Evolutionary conservation across 2,329 filamentous ascomycete genomes (phyloP), one percentile per base, ranked within the genome.

Genomic region (Chaetomium globosum): DNA sequence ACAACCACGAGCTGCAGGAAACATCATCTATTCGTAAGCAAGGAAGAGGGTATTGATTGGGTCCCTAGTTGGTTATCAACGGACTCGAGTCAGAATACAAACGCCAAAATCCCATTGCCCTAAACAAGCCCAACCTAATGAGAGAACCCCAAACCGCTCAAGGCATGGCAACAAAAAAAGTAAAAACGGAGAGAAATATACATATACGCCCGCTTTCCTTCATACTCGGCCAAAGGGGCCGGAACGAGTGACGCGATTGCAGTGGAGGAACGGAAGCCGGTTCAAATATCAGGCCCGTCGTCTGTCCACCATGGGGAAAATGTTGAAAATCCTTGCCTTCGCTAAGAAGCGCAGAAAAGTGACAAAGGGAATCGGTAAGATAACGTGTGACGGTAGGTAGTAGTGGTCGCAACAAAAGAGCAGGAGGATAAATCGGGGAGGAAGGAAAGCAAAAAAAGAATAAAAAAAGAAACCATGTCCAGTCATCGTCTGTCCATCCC

Each of bases 401-500:
- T n/a, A 19, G 16, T 43, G 16, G 16, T 43, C 39, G 39, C 39
- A 43, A 43, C 19, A 16, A 6, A 51, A 56, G 26, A 39, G n/a
- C 9, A 52, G 33, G 21, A 31, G 8, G 21, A 26, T 19, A n/a
- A 26, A 33, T 33, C 55, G 10, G 13, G 33, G 7, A 33, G 19
- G 19, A 39, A 21, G 3, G 51, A 62, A 39, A 62, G 36, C 49
- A 43, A 43, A 46, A 62, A 53, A 43, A 46, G 39, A 51, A 4
- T 26, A 39, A 21, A 39, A 60, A 43, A 52, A 52, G 52, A 31
- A n/a, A 21, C 59, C 59, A 54, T 61, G 59, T 33, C 49, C 49
- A 30, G 49, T 61, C 49, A 48, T 61, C 46, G 36, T 46, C 23
- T 39, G 33, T 54, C 33, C 49, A n/a, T 53, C 16, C 49, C 33